A percentile compares a stretch with the other conserved stretches of the same genome.
phyloP scores from a whole-genome alignment of 2,329 filamentous ascomycete species.

The Arthroderma uncinatum region DNA sequence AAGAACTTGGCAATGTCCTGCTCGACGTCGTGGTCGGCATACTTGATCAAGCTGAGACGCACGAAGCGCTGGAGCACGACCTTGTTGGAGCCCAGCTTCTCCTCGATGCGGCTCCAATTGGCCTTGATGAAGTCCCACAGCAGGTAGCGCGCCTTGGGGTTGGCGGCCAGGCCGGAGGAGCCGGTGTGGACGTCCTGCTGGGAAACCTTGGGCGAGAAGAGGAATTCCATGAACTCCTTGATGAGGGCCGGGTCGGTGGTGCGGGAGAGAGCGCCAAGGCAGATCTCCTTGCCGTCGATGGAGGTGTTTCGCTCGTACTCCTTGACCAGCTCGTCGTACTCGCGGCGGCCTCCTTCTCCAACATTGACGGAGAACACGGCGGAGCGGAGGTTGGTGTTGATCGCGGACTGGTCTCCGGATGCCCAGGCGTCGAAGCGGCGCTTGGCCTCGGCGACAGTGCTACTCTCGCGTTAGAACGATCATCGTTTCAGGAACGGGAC shows the following conservation, averaged over 20 bases:
- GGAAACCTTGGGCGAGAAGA: constrained; percentile 74
- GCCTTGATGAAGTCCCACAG: constrained; percentile 80
- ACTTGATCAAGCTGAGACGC: constrained; percentile 64
- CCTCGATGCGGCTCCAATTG: constrained; percentile 64
- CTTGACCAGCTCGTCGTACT: constrained; percentile 65
- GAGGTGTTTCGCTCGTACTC: constrained; percentile 75
- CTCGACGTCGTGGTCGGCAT: constrained; percentile 57
- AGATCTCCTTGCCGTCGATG: constrained; percentile 84
- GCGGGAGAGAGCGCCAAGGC: constrained; percentile 62
- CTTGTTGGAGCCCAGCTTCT: constrained; percentile 66
- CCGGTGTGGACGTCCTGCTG: constrained; percentile 80
- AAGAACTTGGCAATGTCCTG: constrained; percentile 80
- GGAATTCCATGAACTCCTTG: constrained; percentile 55
- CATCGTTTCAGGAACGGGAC: neutral
- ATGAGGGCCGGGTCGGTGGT: constrained; percentile 60
- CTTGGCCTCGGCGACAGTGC: constrained; percentile 60
- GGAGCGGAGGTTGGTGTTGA: constrained; percentile 70
- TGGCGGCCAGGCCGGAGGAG: constrained; percentile 59
- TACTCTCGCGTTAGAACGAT: constrained; percentile 23
- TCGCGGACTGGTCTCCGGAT: constrained; percentile 49
- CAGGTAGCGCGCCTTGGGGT: constrained; percentile 58
- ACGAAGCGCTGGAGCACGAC: constrained; percentile 85
- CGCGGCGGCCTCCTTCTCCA: constrained; percentile 57
- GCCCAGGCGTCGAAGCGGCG: constrained; percentile 72
- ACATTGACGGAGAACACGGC: constrained; percentile 72